These are phyloP conservation scores for Ophiostoma pallidulum DNA, from an alignment of 2,329 filamentous ascomycete genomes.

Conservation along the genomic window DNA sequence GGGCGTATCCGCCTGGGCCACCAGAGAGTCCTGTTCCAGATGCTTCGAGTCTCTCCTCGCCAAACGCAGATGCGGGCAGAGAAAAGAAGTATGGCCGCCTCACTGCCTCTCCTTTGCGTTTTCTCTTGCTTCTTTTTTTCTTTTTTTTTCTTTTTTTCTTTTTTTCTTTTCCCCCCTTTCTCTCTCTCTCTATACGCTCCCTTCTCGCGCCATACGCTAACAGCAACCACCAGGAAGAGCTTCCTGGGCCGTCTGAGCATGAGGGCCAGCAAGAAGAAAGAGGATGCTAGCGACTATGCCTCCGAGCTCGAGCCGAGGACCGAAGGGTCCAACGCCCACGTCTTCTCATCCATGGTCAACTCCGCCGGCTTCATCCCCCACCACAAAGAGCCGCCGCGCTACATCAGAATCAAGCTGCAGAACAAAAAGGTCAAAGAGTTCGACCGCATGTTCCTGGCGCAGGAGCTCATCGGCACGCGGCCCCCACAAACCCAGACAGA, in stretches of 20 bases:
- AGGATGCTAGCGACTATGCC: conserved; percentile 52
- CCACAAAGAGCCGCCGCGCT: conserved; percentile 80
- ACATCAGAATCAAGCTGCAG: conserved; percentile 75
- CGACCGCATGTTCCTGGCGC: conserved; percentile 79
- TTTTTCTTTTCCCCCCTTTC: background rate
- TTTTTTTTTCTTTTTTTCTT: background rate
- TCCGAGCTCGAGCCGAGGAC: conserved; percentile 60
- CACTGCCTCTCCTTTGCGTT: no score
- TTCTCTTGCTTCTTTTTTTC: no score
- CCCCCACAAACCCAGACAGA: conserved; percentile 23
- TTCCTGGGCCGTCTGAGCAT: conserved; percentile 73
- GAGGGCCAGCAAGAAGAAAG: conserved; percentile 64
- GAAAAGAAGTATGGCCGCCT: conserved; percentile 53
- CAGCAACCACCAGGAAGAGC: conserved; percentile 51
- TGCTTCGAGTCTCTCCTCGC: conserved; percentile 16
- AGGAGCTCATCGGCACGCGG: conserved; percentile 67
- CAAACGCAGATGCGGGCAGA: conserved; percentile 34
- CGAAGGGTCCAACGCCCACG: conserved; percentile 73
- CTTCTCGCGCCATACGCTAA: no score
- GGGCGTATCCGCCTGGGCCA: conserved; percentile 31
- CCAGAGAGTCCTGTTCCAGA: conserved; percentile 39
- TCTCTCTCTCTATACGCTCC: no score
- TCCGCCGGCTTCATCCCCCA: conserved; percentile 70
- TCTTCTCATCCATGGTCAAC: conserved; percentile 68
- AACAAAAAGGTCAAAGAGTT: conserved; percentile 78